These are phyloP conservation scores for Penicillium sp. DNA, from an alignment of 2,329 filamentous ascomycete species.

Conservation along the genomic window DNA sequence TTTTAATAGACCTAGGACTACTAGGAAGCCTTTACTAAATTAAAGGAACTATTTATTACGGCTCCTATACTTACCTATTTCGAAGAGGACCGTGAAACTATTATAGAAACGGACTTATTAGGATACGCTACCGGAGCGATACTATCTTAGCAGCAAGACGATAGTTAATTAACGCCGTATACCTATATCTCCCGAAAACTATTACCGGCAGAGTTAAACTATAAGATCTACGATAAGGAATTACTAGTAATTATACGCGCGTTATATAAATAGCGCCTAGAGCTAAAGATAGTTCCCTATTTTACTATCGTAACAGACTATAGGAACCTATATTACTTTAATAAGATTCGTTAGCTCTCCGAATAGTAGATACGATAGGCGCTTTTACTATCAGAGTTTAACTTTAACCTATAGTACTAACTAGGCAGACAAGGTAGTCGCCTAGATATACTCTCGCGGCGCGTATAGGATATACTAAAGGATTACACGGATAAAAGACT, in stretches of 20 bases:
- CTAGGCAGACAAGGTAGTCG: background rate
- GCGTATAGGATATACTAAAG: background rate
- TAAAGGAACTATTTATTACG: conserved; percentile 3
- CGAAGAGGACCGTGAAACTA: background rate
- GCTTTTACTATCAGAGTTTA: background rate
- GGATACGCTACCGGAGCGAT: background rate
- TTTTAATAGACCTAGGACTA: background rate
- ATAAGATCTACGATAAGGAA: background rate
- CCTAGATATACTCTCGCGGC: background rate
- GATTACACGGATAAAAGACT: conserved; percentile 1
- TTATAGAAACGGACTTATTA: background rate
- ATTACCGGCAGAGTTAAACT: background rate
- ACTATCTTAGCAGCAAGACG: background rate
- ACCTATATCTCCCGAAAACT: conserved; percentile 1
- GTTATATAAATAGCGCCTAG: background rate
- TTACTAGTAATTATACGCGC: conserved; percentile 1
- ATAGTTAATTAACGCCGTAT: background rate
- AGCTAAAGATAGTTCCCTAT: conserved; percentile 3
- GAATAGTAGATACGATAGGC: background rate
- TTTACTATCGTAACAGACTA: conserved; percentile 5
- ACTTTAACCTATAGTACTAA: background rate
- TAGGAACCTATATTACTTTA: conserved; percentile 6
- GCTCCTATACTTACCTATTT: conserved; percentile 1
- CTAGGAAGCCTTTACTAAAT: background rate
- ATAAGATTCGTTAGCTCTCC: background rate